Evolutionary conservation across 176 grass and related monocot species (phyloP), one percentile per base, ranked within the genome.

Genomic region (Themeda triandra): DNA sequence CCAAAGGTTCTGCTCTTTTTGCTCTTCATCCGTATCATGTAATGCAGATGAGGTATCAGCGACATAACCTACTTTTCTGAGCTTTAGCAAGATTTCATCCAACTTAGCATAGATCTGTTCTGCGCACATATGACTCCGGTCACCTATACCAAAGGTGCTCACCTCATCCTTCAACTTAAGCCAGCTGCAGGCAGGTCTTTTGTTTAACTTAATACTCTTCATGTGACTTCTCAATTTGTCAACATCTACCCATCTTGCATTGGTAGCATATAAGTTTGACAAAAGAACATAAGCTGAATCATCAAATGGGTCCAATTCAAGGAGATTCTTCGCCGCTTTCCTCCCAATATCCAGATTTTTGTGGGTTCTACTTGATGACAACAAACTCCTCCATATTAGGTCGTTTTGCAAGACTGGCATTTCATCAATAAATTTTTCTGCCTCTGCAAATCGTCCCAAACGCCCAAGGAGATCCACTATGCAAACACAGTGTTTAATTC

Each of bases 261-360:
- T 94, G 15, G 86, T 86, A 53, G 95, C 92, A 81, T 92, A 97
- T 65, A 94, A 84, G 84, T 94, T 97, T 3, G 92, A 97, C 78
- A 97, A 65, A 81, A 94, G 95, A 67, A 94, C 95, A 86, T 92
- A 97, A 89, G 95, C 95, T 2, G 92, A 97, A 78, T 97, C 92
- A 51, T 97, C 95, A 24, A 88, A 85, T 58, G 95, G 95, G 79
- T 91, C 92, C 68, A 97, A 81, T 76, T 97, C 90, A 78, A 97
- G 88, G 64, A 97, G 95, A 14, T 69, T 83, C 44, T 89, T 80
- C 5, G 95, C 92, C 1, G 94, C 88, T 83, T 88, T 91, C 84
- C 79, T 89, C 27, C 94, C 94, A 75, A 92, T 83, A 69, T 97
- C 92, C 30, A 94, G 71, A 88, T 92, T 91, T 86, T 77, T 92